These are phyloP conservation scores for Fagus sylvatica DNA, from an alignment of 306 rosid genomes.

Conservation along the genomic window DNA sequence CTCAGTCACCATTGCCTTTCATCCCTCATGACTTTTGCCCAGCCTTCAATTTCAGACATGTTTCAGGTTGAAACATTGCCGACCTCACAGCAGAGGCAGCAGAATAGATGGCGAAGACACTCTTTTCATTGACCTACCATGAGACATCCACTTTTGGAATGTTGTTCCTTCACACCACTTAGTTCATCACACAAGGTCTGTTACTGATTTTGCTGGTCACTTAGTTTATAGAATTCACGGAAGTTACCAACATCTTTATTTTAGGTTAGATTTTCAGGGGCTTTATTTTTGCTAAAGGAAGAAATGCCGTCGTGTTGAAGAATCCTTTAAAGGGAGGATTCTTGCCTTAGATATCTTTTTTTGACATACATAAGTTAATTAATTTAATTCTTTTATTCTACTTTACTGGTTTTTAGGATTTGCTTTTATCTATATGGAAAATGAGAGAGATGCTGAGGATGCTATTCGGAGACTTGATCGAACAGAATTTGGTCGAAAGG, in stretches of 20 bases:
- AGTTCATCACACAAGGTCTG: conserved; percentile 93
- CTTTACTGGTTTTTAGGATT: conserved; percentile 57
- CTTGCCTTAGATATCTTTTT: conserved; percentile 20
- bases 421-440: conserved; percentile 97
- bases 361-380: conserved; percentile 3
- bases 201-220: conserved; percentile 83
- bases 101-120: conserved; percentile 80
- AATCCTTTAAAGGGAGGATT: conserved; percentile 35
- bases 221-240: conserved; percentile 69
- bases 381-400: conserved; percentile 12
- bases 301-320: conserved; percentile 33
- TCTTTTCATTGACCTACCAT: conserved; percentile 78
- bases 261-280: conserved; percentile 47
- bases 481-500: conserved; percentile 86
- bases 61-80: conserved; percentile 74
- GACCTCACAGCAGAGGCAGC: conserved; percentile 84
- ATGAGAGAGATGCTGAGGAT: conserved; percentile 95
- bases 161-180: conserved; percentile 90
- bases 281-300: conserved; percentile 49
- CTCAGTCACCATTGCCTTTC: conserved; percentile 75
- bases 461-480: conserved; percentile 86
- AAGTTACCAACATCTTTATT: conserved; percentile 56
- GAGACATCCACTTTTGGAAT: conserved; percentile 95
- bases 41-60: conserved; percentile 73
- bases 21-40: conserved; percentile 79